Conservation (phyloP, 305 asterid species). For the Nicotiana rustica region DNA sequence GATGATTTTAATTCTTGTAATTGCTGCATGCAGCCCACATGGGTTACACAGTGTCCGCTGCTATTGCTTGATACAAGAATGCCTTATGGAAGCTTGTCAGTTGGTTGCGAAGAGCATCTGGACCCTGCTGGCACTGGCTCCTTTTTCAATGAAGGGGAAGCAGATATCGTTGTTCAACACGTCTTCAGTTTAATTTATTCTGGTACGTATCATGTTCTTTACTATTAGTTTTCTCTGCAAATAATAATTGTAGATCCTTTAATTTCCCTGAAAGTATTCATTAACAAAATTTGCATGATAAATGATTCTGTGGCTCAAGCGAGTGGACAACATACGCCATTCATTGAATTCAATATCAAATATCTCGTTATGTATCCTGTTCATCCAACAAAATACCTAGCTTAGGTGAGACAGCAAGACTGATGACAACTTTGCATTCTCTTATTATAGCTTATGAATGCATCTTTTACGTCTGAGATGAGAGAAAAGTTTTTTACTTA, state of each 20-base stretch:
- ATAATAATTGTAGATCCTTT: not conserved
- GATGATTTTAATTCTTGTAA: conserved; percentile 32
- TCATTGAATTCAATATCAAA: not conserved
- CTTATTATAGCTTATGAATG: not conserved
- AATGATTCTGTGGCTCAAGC: not conserved
- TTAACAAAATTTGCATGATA: conserved; percentile 7
- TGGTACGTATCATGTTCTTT: conserved; percentile 54
- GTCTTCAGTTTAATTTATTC: conserved; percentile 84
- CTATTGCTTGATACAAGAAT: conserved; percentile 93
- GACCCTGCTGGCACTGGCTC: conserved; percentile 99
- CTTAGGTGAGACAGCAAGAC: conserved; percentile 7
- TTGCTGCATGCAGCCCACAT: conserved; percentile 70
- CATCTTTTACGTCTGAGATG: not conserved
- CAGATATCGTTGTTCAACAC: conserved; percentile 86
- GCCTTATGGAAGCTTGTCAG: conserved; percentile 94
- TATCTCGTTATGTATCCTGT: not conserved
- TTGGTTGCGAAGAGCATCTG: conserved; percentile 94
- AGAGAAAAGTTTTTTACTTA: not conserved
- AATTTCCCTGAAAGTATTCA: not conserved
- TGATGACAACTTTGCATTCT: conserved; percentile 5
- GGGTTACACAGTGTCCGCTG: conserved; percentile 95
- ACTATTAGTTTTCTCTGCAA: not conserved
- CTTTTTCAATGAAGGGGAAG: conserved; percentile 96
- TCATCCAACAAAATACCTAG: conserved; percentile 3
- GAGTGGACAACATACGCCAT: conserved; percentile 24